Evolutionary conservation across 2,329 filamentous ascomycete species (phyloP).

Genomic region (Exophiala phaeomuriformis): DNA sequence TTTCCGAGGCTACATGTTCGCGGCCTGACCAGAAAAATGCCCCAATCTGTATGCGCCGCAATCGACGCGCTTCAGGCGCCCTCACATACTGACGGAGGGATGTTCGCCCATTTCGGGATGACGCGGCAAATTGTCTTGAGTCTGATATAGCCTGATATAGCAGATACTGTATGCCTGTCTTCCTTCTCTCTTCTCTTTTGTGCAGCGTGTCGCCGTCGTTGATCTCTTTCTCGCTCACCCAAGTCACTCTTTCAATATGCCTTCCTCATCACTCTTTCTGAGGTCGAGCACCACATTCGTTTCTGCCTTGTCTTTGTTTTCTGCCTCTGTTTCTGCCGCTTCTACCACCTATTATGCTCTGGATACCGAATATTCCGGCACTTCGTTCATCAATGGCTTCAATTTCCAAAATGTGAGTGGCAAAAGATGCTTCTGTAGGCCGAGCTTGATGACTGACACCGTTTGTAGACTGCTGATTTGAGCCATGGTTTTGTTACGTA

Average conservation of each 20-base stretch:
- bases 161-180: slow-evolving; percentile 1
- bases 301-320: slow-evolving; percentile 25
- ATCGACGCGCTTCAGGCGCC: not conserved
- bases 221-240: slow-evolving; percentile 4
- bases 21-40: not conserved
- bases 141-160: slow-evolving; percentile 7
- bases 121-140: not conserved
- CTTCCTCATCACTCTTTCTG: slow-evolving; percentile 28
- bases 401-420: slow-evolving; percentile 37
- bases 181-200: slow-evolving; percentile 8
- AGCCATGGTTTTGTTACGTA: slow-evolving; percentile 44
- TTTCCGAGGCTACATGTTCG: not conserved
- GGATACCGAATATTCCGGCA: slow-evolving; percentile 38
- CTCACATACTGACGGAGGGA: not conserved
- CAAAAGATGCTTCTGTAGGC: not conserved
- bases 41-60: not conserved
- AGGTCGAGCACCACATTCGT: slow-evolving; percentile 27
- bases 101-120: slow-evolving; percentile 1
- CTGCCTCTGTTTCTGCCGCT: slow-evolving; percentile 16
- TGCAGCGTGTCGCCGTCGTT: slow-evolving; percentile 11
- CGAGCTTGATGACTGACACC: slow-evolving; percentile 3
- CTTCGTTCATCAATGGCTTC: slow-evolving; percentile 46
- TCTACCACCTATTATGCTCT: slow-evolving; percentile 26
- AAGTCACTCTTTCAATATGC: slow-evolving; percentile 25
- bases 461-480: slow-evolving; percentile 35